Base-by-base conservation (phyloP, 1,139 yeast species). In the Geotrichum klebahnii region DNA sequence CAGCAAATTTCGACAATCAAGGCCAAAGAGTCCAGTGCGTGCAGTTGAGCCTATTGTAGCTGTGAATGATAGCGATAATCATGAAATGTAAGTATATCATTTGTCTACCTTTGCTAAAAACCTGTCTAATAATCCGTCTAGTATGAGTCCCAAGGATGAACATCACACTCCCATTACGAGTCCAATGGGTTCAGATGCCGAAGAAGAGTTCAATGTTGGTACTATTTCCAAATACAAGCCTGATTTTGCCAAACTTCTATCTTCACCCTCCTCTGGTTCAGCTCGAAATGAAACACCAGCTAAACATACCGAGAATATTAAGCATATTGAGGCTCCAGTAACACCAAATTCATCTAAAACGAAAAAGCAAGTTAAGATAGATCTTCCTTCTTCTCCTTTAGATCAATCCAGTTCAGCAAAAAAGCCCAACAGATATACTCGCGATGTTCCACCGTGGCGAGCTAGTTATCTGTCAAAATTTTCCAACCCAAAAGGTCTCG, bases 1-100 rank as follows among this genome's bases (percentile, higher is more conserved):
- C 38, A 54, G 49, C 29, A 55, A 56, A 20, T 59, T 58, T 46
- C 60, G 52, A 14, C 38, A 35, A 5, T 19, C 40, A 22, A 46
- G 28, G 12, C 16, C 28, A 16, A 24, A 23, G 14, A 29, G 14
- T 16, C 34, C 34, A 16, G 37, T 24, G 6, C 36, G 34, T 2
- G 9, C 29, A 23, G 2, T 16, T 23, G 46, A 16, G 24, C 36
- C 23, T 8, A 17, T 3, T 9, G 24, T 23, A 5, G 10, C 24
- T 8, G 28, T 19, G 4, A 23, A 36, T 16, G 19, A 36, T 19
- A 19, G 14, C 10, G 43, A 38, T 34, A 26, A 29, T 23, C 31
- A 16, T 22, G 48, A 45, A 19, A 19, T 35, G 48, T 45, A 37
- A 45, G 48, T 45, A 10, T 10, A 8, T 3, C 5, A 3, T 14